Evolutionary conservation across 2,329 filamentous ascomycete species (phyloP).

Genomic region (Epichloe sibirici): DNA sequence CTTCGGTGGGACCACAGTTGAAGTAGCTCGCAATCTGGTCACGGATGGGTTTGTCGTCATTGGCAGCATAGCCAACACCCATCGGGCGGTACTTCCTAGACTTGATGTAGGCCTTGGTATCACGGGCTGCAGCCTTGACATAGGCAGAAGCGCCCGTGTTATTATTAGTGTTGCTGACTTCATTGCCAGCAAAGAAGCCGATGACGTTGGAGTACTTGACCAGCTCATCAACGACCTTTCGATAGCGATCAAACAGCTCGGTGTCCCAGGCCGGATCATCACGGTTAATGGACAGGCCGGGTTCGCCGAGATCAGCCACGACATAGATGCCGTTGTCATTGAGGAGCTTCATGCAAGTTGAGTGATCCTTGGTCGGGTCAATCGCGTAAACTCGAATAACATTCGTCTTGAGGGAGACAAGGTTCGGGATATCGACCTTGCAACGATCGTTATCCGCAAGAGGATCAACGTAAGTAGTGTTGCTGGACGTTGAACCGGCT

Average conservation of each 20-base stretch:
- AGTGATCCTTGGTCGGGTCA: slow-evolving; percentile 67
- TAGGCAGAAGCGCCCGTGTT: slow-evolving; percentile 87
- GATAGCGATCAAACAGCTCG: slow-evolving; percentile 70
- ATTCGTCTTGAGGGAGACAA: slow-evolving; percentile 74
- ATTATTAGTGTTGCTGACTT: slow-evolving; percentile 79
- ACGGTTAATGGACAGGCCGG: slow-evolving; percentile 73
- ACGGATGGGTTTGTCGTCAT: slow-evolving; percentile 79
- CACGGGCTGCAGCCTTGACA: slow-evolving; percentile 94
- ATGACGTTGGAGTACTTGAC: slow-evolving; percentile 80
- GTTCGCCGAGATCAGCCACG: slow-evolving; percentile 79
- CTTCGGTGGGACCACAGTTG: slow-evolving; percentile 61
- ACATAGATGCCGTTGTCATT: slow-evolving; percentile 87
- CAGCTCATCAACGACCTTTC: slow-evolving; percentile 68
- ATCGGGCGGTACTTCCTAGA: slow-evolving; percentile 62
- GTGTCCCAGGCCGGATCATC: slow-evolving; percentile 68
- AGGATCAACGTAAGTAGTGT: slow-evolving; percentile 63
- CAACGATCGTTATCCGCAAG: slow-evolving; percentile 61
- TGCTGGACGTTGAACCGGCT: slow-evolving; percentile 35
- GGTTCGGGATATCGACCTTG: slow-evolving; percentile 72
- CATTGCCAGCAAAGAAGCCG: slow-evolving; percentile 97
- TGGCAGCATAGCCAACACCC: slow-evolving; percentile 91
- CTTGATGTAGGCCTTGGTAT: slow-evolving; percentile 91
- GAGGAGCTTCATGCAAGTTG: slow-evolving; percentile 72
- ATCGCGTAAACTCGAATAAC: slow-evolving; percentile 92
- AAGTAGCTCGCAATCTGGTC: slow-evolving; percentile 81